Evolutionary conservation across 2,329 filamentous ascomycete genomes (phyloP), one percentile per base, ranked within the genome.

Genomic region (Emmonsiellopsis sp.): DNA sequence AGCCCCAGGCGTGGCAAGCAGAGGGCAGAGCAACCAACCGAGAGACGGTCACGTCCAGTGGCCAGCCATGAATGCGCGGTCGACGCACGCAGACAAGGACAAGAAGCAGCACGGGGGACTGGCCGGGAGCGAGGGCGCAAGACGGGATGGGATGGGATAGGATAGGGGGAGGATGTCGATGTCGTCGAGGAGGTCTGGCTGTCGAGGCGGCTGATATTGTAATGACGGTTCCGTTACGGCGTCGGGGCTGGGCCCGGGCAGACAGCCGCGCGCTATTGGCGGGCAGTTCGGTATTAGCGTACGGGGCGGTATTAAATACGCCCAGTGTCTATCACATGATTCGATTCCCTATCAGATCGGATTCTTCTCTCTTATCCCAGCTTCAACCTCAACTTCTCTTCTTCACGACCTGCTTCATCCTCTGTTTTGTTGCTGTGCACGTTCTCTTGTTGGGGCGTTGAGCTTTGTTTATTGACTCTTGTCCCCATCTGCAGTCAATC

Each of bases 21-120:
- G 48, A 41, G 31, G 40, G 15, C n/a, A 43, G 8, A 20, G 37
- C 26, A 32, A 43, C 37, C 48, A 51, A 43, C 37, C 38, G 42
- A 43, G 7, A 34, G 10, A 31, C n/a, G 9, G 30, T 43, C 26
- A 38, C 46, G 34, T 49, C 46, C 46, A 40, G 46, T 49, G 46
- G 46, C 46, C 35, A 49, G 46, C 46, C 46, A 49, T 49, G 46
- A 49, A 38, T 38, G 35, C 34, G 46, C 13, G 46, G 34, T 15
- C n/a, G 46, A n/a, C 16, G 46, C 10, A 38, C 46, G n/a, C 34
- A 30, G 15, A 49, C 34, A 30, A 49, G 34, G 15, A 49, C 34
- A 30, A 49, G 34, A 10, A 49, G 46, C 16, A 30, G 35, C 37
- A 8, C 45, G 35, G 30, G 34, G 7, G 16, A 13, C n/a, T 32